Base-by-base conservation (phyloP, 306 rosid species). In the Pachyrhizus erosus region DNA sequence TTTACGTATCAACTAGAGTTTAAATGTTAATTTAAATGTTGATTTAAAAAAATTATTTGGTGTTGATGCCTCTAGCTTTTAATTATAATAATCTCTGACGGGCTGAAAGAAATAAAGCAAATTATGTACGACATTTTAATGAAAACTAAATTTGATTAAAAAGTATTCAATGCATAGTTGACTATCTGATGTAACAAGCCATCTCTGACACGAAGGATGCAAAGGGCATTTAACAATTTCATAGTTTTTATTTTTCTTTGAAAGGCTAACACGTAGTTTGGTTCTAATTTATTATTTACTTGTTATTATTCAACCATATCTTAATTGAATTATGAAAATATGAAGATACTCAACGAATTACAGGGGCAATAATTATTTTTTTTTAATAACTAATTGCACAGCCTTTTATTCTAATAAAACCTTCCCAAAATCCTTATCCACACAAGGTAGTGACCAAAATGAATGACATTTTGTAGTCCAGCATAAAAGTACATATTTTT, bases 141-240 rank as follows among this genome's bases (percentile, higher is more conserved):
- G 42, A 62, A 62, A 62, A 14, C 4, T 8, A 72, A 62, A 46
- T 49, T 24, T 61, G 55, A 73, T 61, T 23, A 81, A 81, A 18
- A 42, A 75, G 40, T 81, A 73, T 81, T 61, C 14, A 15, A 72
- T 80, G 17, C 23, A 21, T 68, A 40, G 84, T 73, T 81, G 84
- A 81, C 80, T 81, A 73, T 34, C 0, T 23, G 57, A 46, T 73
- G 23, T 20, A 34, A 51, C 68, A 62, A 81, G 66, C 43, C 57
- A 73, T 37, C 72, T 45, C 66, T 72, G 79, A 72, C 84, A 80
- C 40, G 23, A 9, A 12, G 61, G 29, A 80, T 43, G 37, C 7
- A 6, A 54, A 2, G 10, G 78, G 27, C 7, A 60, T 60, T 29
- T 6, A 33, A 60, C 31, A 80, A 15, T 43, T 9, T 61, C 31